A percentile compares a stretch with the other conserved stretches of the same genome.
Conservation (phyloP, 73 alveolate genomes). For the Paraurostyla sp. region DNA sequence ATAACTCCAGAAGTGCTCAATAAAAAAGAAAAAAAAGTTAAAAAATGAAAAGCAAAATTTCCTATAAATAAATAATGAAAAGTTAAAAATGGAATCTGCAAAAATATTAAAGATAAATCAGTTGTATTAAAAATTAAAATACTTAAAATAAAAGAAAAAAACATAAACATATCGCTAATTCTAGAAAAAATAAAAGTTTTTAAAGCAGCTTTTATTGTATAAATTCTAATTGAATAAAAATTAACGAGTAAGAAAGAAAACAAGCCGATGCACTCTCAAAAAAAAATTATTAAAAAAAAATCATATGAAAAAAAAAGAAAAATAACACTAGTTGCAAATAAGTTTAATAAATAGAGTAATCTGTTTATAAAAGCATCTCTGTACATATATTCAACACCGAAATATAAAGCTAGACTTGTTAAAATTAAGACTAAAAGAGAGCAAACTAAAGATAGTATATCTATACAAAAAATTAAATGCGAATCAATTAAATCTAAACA, state of each 20-base stretch:
- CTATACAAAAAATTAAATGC: conserved; percentile 21
- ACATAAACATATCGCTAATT: conserved; percentile 42
- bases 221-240: conserved; percentile 20
- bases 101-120: conserved; percentile 48
- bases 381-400: conserved; percentile 36
- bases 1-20: neutral
- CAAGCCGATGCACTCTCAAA: conserved; percentile 35
- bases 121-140: neutral
- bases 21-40: neutral
- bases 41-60: conserved; percentile 15
- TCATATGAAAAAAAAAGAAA: conserved; percentile 4
- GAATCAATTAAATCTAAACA: conserved; percentile 30
- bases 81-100: conserved; percentile 20
- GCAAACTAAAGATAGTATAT: neutral
- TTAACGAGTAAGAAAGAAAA: conserved; percentile 41
- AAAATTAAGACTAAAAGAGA: neutral
- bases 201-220: conserved; percentile 45
- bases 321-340: conserved; percentile 49
- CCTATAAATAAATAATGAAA: neutral
- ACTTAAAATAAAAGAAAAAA: neutral
- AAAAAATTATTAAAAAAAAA: conserved; percentile 30
- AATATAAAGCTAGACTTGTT: conserved; percentile 12
- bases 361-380: conserved; percentile 22
- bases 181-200: conserved; percentile 39
- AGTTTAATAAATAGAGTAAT: conserved; percentile 20